Base-by-base conservation (phyloP, 768 basidiomycete species). In the Cystofilobasidium macerans region DNA sequence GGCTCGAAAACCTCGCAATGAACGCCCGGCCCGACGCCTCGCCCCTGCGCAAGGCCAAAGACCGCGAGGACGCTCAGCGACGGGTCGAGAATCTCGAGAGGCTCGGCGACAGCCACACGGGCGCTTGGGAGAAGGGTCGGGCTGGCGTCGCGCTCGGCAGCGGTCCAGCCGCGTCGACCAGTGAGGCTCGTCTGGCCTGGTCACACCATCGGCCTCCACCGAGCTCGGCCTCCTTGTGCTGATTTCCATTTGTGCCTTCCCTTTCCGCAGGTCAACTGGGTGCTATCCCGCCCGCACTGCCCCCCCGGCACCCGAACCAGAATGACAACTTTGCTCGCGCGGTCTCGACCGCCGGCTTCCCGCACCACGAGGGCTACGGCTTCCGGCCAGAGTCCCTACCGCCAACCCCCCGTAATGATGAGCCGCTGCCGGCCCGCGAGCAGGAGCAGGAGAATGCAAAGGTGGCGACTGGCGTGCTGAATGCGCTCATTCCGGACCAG, bases 401-500 rank as follows among this genome's bases (percentile, higher is more conserved):
- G 18, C 38, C 67, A 1, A 68, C 67, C 11, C 67, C 67, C 20
- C 38, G 60, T 36, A 42, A 30, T n/a, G 38, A 38, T n/a, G 38
- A 40, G 43, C 13, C 16, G 30, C 56, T n/a, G 14, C 24, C 53
- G 9, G 32, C 11, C 7, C 11, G 22, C 3, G 26, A 42, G 33
- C 48, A 56, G 14, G 32, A 35, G 33, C 24, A 7, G 13, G 51
- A 64, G 54, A 64, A 26, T 1, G 33, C 16, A 14, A 54, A 22
- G 48, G 48, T n/a, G 26, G 48, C 53, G 24, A 9, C 38, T 1
- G 62, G 36, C 22, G 51, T 30, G 45, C 68, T 68, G 14, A 67
- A 68, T 5, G 70, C 67, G 11, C 69, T 70, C 8, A 70, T 73
- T 38, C 70, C 70, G 0, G 72, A 73, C 63, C 51, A 57, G 35